Percentiles rank a stretch among this genome's conserved stretches.
These are phyloP conservation scores for Colletotrichum shisoi DNA, from an alignment of 2,329 filamentous ascomycete genomes.

Conservation along the genomic window DNA sequence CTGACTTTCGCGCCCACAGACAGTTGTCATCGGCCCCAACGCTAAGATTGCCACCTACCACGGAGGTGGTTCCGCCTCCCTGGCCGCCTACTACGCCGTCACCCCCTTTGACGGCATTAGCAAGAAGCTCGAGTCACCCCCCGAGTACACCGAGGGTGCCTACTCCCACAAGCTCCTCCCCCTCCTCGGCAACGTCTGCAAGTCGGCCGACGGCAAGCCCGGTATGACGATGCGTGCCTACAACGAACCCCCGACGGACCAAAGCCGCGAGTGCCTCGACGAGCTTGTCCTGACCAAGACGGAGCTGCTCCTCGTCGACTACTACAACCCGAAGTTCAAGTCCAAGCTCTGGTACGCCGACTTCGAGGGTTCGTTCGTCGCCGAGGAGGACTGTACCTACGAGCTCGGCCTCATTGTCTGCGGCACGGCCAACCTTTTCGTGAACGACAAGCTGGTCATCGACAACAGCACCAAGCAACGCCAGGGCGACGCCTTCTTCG, in stretches of 20 bases:
- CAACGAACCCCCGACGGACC: slow-evolving; percentile 62
- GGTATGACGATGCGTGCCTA: slow-evolving; percentile 71
- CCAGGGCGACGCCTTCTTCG: slow-evolving; percentile 71
- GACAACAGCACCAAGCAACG: slow-evolving; percentile 71
- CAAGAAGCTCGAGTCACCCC: slow-evolving; percentile 55
- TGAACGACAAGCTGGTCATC: slow-evolving; percentile 69
- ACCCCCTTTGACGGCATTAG: slow-evolving; percentile 77
- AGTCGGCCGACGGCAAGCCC: slow-evolving; percentile 59
- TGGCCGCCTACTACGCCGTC: slow-evolving; percentile 70
- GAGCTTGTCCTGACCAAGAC: slow-evolving; percentile 58
- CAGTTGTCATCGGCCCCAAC: slow-evolving; percentile 65
- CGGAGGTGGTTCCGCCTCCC: slow-evolving; percentile 71
- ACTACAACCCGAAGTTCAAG: slow-evolving; percentile 61
- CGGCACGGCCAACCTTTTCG: slow-evolving; percentile 70
- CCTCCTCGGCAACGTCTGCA: slow-evolving; percentile 62
- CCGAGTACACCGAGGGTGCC: slow-evolving; percentile 65
- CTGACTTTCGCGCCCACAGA: slow-evolving; percentile 46
- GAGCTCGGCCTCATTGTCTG: slow-evolving; percentile 72
- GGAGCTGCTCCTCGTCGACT: slow-evolving; percentile 60
- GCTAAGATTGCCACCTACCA: slow-evolving; percentile 65
- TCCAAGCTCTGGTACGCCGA: slow-evolving; percentile 65
- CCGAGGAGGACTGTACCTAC: slow-evolving; percentile 67
- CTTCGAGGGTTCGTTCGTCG: slow-evolving; percentile 66
- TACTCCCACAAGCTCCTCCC: slow-evolving; percentile 72
- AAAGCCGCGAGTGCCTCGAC: slow-evolving; percentile 60